A percentile compares a stretch with the other conserved stretches of the same genome.
phyloP scores from a whole-genome alignment of 1,284 basidiomycete genomes.

The Melampsora larici-populina region DNA sequence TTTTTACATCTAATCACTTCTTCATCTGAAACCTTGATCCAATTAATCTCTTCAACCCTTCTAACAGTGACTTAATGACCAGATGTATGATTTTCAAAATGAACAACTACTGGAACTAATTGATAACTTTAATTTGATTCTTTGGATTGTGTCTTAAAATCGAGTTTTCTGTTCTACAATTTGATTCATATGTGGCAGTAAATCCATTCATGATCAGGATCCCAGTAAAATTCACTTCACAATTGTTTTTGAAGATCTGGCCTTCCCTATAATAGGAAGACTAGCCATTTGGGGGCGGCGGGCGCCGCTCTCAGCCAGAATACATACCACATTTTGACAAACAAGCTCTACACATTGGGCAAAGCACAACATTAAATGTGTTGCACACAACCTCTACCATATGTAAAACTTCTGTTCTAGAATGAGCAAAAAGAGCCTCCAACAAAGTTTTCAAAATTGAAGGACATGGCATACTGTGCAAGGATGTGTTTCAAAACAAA shows the following conservation, averaged over 20 bases:
- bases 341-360: no score
- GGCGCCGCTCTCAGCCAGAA: no score
- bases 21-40: conserved; percentile 82
- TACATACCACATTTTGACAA: no score
- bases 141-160: conserved; percentile 38
- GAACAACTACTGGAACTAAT: conserved; percentile 75
- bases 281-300: no score
- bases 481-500: no score
- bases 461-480: no score
- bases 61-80: conserved; percentile 87
- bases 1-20: conserved; percentile 72
- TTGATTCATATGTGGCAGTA: conserved; percentile 69
- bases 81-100: conserved; percentile 81
- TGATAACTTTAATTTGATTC: not conserved
- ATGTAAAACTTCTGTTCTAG: no score
- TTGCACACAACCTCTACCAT: no score
- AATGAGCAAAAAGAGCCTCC: no score
- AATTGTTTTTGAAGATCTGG: conserved; percentile 74
- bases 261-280: conserved; percentile 70
- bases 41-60: conserved; percentile 62
- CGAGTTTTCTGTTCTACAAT: conserved; percentile 43
- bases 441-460: no score
- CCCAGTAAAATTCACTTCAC: conserved; percentile 75
- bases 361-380: no score
- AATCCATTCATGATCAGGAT: conserved; percentile 78